Evolutionary conservation across 257 asterid species (phyloP).

Genomic region (Solanum piurae): DNA sequence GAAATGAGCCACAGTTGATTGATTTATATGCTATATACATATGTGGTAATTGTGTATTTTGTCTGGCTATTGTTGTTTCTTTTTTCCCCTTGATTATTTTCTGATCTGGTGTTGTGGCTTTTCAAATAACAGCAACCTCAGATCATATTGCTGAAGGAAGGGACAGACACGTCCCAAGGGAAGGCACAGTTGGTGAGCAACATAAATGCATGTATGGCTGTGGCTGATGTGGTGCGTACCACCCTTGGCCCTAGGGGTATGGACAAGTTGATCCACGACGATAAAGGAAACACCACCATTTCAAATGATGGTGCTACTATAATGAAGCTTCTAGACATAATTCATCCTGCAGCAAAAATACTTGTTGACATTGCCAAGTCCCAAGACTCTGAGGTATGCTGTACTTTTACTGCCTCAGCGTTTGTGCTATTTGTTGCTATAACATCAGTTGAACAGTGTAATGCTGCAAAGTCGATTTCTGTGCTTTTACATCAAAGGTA

Average conservation of each 20-base stretch:
- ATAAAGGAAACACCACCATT: conserved; percentile 94
- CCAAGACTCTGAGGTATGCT: conserved; percentile 88
- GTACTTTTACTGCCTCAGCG: background rate
- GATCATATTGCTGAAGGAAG: conserved; percentile 92
- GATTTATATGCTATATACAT: background rate
- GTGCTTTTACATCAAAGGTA: background rate
- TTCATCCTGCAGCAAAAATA: conserved; percentile 97
- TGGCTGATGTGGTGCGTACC: conserved; percentile 79
- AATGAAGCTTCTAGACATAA: conserved; percentile 95
- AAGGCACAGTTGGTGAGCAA: conserved; percentile 90
- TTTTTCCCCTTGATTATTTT: background rate
- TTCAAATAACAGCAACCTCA: conserved; percentile 83
- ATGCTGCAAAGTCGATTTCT: background rate
- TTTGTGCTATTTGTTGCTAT: background rate
- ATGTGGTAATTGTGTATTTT: background rate
- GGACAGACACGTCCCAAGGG: conserved; percentile 98
- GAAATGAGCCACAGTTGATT: background rate
- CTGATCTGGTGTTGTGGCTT: background rate
- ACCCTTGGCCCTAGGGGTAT: conserved; percentile 99
- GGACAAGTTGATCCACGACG: conserved; percentile 98
- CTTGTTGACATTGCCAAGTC: conserved; percentile 98
- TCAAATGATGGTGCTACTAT: conserved; percentile 99
- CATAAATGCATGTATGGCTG: conserved; percentile 88
- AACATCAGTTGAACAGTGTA: background rate
- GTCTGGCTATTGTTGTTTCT: background rate